A percentile compares a stretch with the other conserved stretches of the same genome.
Evolutionary conservation across 495 filamentous ascomycete genomes (phyloP).

Genomic region (Articulospora tetracladia): DNA sequence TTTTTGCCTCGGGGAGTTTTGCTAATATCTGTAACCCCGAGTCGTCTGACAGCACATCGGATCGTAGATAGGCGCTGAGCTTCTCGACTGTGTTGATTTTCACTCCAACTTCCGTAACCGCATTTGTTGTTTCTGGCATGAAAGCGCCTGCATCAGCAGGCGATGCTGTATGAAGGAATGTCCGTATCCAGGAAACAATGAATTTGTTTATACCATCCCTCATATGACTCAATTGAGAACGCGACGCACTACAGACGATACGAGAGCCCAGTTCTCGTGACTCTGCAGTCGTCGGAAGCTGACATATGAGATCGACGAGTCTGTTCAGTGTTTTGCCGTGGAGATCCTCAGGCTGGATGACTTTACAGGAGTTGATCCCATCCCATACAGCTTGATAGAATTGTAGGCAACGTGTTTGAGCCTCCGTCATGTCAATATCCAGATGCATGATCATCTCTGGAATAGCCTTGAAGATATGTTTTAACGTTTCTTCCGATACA

Average conservation of each 20-base stretch:
- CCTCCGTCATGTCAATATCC: neutral
- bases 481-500: slow-evolving; percentile 9
- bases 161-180: neutral
- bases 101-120: neutral
- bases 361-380: slow-evolving; percentile 12
- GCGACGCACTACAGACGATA: slow-evolving; percentile 6
- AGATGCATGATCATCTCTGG: neutral
- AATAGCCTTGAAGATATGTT: neutral
- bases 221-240: neutral
- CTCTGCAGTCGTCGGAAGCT: neutral
- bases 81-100: neutral
- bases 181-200: neutral
- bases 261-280: slow-evolving; percentile 1
- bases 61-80: neutral
- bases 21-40: no score
- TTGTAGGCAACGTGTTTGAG: neutral
- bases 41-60: no score
- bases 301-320: neutral
- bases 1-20: neutral
- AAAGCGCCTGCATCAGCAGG: no score
- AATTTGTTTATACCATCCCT: neutral
- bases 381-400: slow-evolving; percentile 19
- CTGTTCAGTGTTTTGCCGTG: slow-evolving; percentile 9
- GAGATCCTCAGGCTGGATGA: slow-evolving; percentile 9
- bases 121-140: no score